Conservation (phyloP, 305 asterid genomes). For the Fraxinus sp. region DNA sequence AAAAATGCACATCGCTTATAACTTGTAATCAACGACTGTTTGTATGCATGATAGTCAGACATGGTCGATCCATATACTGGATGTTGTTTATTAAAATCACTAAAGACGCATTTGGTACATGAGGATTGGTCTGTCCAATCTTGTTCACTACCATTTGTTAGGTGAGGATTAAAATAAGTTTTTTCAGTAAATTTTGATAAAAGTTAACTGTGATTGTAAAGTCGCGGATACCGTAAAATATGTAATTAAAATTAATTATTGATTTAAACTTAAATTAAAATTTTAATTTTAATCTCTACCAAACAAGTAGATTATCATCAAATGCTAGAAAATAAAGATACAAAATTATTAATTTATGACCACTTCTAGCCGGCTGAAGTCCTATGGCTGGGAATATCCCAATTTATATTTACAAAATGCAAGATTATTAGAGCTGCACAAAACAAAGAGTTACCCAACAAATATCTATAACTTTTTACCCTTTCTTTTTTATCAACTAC, state of each 20-base stretch:
- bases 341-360: not conserved
- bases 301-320: not conserved
- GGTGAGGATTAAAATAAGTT: no score
- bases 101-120: not conserved
- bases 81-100: not conserved
- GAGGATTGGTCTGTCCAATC: not conserved
- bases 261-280: no score
- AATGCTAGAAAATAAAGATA: not conserved
- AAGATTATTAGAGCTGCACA: constrained; percentile 45
- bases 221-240: no score
- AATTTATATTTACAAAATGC: constrained; percentile 46
- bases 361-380: not conserved
- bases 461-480: constrained; percentile 47
- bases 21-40: not conserved
- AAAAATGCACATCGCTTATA: not conserved
- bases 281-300: no score
- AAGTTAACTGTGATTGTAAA: no score
- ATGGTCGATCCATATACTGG: not conserved
- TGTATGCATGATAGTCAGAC: not conserved
- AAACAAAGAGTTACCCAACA: constrained; percentile 44
- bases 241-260: no score
- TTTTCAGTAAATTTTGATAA: no score
- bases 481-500: constrained; percentile 27
- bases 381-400: constrained; percentile 38
- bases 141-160: not conserved